phyloP scores from a whole-genome alignment of 352 stramenopile species.

The Labyrinthula sp. region DNA sequence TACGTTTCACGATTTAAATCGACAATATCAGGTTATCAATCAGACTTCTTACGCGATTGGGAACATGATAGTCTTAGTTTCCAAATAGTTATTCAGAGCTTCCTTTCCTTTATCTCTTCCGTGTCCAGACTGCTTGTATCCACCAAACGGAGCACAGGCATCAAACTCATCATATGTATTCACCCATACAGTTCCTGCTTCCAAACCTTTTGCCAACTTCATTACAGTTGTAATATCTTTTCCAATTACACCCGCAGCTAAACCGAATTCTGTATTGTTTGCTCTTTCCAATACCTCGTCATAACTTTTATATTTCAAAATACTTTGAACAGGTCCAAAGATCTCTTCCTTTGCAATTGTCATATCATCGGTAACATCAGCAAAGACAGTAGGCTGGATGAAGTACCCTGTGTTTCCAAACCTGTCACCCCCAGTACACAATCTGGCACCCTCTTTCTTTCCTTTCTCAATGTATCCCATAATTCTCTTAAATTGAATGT shows the following conservation, averaged over 20 bases:
- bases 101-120: constrained; percentile 52
- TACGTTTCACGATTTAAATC: too few species aligned
- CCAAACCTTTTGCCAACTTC: constrained; percentile 34
- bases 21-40: too few species aligned
- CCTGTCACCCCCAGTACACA: constrained; percentile 29
- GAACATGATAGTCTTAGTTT: constrained; percentile 38
- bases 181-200: constrained; percentile 42
- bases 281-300: constrained; percentile 58
- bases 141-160: constrained; percentile 46
- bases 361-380: constrained; percentile 46
- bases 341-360: constrained; percentile 67
- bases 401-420: constrained; percentile 35
- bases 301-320: constrained; percentile 62
- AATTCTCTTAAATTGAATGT: constrained; percentile 37
- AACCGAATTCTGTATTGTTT: constrained; percentile 59
- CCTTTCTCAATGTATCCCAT: constrained; percentile 48
- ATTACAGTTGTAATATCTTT: constrained; percentile 35
- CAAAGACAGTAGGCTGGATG: constrained; percentile 37
- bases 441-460: constrained; percentile 37
- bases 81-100: constrained; percentile 48
- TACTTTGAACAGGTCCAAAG: constrained; percentile 63
- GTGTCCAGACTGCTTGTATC: constrained; percentile 57
- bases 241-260: constrained; percentile 49
- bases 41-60: too few species aligned
- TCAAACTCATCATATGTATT: constrained; percentile 63